Percentiles rank a stretch among this genome's conserved stretches.
Evolutionary conservation across 306 rosid species (phyloP).

Genomic region (Abrus pulchellus): DNA sequence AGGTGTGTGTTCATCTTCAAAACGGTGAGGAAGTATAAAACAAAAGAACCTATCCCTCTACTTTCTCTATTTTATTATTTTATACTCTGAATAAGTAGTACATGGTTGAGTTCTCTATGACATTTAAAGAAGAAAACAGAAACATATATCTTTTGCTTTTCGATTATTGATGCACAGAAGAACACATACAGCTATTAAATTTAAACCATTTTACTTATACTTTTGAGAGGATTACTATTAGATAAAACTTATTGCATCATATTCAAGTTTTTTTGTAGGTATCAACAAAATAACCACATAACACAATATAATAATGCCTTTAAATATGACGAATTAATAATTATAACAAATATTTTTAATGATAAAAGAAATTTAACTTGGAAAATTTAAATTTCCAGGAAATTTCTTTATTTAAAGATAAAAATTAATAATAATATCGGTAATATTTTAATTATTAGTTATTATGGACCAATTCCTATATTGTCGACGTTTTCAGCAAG

Average conservation of each 20-base stretch:
- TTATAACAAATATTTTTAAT: no score
- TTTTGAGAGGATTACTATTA: background rate
- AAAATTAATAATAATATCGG: background rate
- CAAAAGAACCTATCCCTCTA: background rate
- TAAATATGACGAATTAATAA: background rate
- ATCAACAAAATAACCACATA: background rate
- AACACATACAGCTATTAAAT: no score
- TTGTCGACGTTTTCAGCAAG: no score
- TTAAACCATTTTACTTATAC: background rate
- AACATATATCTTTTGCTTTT: no score
- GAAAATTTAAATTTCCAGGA: no score
- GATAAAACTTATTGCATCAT: background rate
- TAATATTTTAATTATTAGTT: background rate
- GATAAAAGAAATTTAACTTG: no score
- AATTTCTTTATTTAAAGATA: no score
- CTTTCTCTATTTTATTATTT: background rate
- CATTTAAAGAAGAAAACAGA: background rate
- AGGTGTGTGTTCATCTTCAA: conserved; percentile 42
- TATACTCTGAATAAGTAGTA: background rate
- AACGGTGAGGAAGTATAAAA: background rate
- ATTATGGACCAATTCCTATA: background rate
- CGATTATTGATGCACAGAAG: background rate
- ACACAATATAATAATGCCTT: no score
- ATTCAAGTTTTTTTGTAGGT: background rate
- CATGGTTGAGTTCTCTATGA: background rate